Evolutionary conservation across 768 basidiomycete genomes (phyloP), one percentile per base, ranked within the genome.

Genomic region (Leccinum olivaceopallidum): DNA sequence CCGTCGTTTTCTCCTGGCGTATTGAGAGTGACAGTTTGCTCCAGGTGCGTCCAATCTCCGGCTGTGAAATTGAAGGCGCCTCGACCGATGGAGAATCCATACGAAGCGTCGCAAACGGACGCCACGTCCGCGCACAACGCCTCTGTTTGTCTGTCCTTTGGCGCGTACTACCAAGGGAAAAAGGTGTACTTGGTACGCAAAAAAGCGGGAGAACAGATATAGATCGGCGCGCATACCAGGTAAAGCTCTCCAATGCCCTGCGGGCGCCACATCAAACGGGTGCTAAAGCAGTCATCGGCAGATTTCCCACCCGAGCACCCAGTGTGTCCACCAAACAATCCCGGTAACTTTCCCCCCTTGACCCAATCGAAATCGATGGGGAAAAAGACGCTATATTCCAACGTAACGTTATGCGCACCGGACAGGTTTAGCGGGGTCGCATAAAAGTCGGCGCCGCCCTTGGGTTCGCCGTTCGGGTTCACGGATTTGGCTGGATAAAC

Each of bases 291-390:
- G 49, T 81, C 78, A 37, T 77, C 63, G 7, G 91, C 93, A n/a
- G 80, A 79, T 64, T 85, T 77, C 1, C 91, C 91, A 6, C 91
- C 91, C 20, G 89, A 90, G 69, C 90, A 92, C 7, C 75, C 81
- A 4, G 69, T 76, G 63, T 82, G 85, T 0, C 89, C 89, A 0
- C 88, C 89, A 66, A 86, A 92, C 5, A 94, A 63, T 1, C 94
- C 94, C 0, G 94, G 92, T 6, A 95, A 71, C 74, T 97, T 95
- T 7, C 94, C 94, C 5, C 83, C 94, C 56, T 83, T 78, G 18
- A 92, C 91, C 80, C 85, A 95, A 56, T 88, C 80, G 63, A 93
- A 95, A 61, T 85, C 82, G 0, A 56, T 61, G 0, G 89, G 90
- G 68, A 96, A 93, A 73, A 86, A 94, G 10, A 92, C 85, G 69